Evolutionary conservation across 2,329 filamentous ascomycete genomes (phyloP), one percentile per base, ranked within the genome.

Genomic region (Grosmannia huntii): DNA sequence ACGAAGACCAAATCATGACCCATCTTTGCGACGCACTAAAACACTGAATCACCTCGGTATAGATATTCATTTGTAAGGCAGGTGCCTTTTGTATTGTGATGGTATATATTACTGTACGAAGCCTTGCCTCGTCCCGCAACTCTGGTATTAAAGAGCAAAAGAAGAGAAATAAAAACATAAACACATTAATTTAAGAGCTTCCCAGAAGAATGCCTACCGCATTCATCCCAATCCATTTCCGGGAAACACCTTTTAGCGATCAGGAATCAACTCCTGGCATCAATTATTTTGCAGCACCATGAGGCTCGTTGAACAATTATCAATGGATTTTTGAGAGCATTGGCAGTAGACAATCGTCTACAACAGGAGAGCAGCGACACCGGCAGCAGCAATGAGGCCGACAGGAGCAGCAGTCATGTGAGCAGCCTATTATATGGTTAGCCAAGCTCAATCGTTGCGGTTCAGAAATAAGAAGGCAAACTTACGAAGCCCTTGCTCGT

Each of bases 351-450:
- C 28, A 49, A 28, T 44, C 46, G 49, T 16, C 74, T 76, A 80
- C 60, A 80, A 72, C 60, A 80, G 68, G 60, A 78, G 64, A 61
- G 71, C 75, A 48, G 75, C 76, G 52, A 80, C 60, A 65, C 77
- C 77, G 23, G 75, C 76, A 25, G 74, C 77, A 56, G 75, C 77
- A 48, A 80, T 61, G 54, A 79, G 62, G 59, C 76, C 77, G 31
- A 63, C 64, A 25, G 76, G 75, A 44, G 72, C 76, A 59, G 72
- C 74, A 54, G 76, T 77, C 65, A 69, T 68, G 59, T 74, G 70
- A 49, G 74, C 67, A 55, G 64, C 67, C 68, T 70, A 53, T 28
- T 4, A 23, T 9, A 25, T 41, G 44, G 59, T 65, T 59, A 64
- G 61, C 46, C 7, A 44, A 44, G 41, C 19, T 44, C 19, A 44